phyloP scores from a whole-genome alignment of 1,139 yeast genomes.

The Kodamaea sp. region DNA sequence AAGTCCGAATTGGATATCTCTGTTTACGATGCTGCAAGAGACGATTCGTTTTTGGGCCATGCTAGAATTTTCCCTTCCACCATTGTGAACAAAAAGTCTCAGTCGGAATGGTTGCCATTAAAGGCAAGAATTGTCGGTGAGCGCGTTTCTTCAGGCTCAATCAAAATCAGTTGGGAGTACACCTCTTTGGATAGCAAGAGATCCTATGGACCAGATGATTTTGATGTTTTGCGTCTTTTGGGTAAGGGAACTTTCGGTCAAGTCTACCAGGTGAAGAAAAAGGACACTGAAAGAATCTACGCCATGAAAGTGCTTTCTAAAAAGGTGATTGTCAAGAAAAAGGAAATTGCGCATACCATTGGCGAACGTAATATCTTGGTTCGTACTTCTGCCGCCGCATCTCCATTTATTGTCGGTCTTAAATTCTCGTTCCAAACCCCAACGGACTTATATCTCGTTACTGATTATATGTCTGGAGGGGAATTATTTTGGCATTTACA shows the following conservation, averaged over 20 bases:
- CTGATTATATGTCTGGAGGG: slow-evolving; percentile 98
- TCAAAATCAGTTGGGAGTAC: slow-evolving; percentile 74
- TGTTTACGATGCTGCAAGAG: slow-evolving; percentile 79
- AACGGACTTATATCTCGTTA: slow-evolving; percentile 83
- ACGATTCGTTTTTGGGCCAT: slow-evolving; percentile 86
- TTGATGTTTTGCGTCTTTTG: slow-evolving; percentile 81
- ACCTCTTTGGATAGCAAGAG: slow-evolving; percentile 62
- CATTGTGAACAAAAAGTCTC: slow-evolving; percentile 32
- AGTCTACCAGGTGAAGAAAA: slow-evolving; percentile 91
- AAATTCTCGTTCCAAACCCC: slow-evolving; percentile 97
- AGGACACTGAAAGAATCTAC: slow-evolving; percentile 83
- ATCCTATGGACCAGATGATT: slow-evolving; percentile 90
- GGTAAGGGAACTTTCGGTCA: slow-evolving; percentile 99
- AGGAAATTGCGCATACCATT: slow-evolving; percentile 95
- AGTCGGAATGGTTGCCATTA: slow-evolving; percentile 71
- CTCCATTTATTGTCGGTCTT: slow-evolving; percentile 89
- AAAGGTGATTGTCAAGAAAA: slow-evolving; percentile 92
- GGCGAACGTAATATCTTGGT: slow-evolving; percentile 95
- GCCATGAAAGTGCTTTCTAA: slow-evolving; percentile 97
- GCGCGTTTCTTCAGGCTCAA: slow-evolving; percentile 66
- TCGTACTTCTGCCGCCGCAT: slow-evolving; percentile 76
- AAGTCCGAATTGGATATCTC: slow-evolving; percentile 83
- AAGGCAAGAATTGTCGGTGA: slow-evolving; percentile 77
- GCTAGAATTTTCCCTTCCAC: slow-evolving; percentile 72
- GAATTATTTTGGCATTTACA: slow-evolving; percentile 97